Evolutionary conservation across 106 monocot genomes (phyloP).

Genomic region (Dioscorea dumetorum): DNA sequence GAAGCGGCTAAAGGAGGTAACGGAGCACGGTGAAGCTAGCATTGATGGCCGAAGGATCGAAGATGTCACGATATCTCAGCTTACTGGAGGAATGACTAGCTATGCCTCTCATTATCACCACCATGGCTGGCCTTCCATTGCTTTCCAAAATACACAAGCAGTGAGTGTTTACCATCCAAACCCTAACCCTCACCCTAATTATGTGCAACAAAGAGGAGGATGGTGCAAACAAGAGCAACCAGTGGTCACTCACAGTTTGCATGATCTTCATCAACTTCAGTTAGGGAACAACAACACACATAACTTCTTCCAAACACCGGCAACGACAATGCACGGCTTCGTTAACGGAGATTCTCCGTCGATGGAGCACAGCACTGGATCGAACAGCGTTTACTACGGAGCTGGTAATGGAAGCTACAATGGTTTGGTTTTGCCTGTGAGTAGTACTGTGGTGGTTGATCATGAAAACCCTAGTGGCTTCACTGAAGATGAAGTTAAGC

Average conservation of each 20-base stretch:
- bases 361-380: constrained; percentile 67
- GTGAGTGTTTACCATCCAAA: constrained; percentile 26
- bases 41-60: constrained; percentile 19
- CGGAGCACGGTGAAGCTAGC: constrained; percentile 26
- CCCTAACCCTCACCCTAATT: constrained; percentile 19
- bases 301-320: constrained; percentile 59
- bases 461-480: constrained; percentile 17
- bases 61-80: constrained; percentile 26
- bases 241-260: constrained; percentile 31
- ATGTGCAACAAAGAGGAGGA: constrained; percentile 15
- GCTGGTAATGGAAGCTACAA: constrained; percentile 12
- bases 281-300: constrained; percentile 38
- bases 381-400: constrained; percentile 41
- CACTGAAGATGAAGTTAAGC: constrained; percentile 31
- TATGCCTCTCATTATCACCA: constrained; percentile 23
- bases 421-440: constrained; percentile 40
- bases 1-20: constrained; percentile 80
- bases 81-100: constrained; percentile 19
- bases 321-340: constrained; percentile 22
- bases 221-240: constrained; percentile 83
- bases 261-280: constrained; percentile 55
- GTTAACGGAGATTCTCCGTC: constrained; percentile 26
- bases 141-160: constrained; percentile 55
- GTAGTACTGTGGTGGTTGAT: constrained; percentile 21
- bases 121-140: constrained; percentile 57